Conservation (phyloP, 148 eudicot genomes). For the Tetragonia tetragonoides region DNA sequence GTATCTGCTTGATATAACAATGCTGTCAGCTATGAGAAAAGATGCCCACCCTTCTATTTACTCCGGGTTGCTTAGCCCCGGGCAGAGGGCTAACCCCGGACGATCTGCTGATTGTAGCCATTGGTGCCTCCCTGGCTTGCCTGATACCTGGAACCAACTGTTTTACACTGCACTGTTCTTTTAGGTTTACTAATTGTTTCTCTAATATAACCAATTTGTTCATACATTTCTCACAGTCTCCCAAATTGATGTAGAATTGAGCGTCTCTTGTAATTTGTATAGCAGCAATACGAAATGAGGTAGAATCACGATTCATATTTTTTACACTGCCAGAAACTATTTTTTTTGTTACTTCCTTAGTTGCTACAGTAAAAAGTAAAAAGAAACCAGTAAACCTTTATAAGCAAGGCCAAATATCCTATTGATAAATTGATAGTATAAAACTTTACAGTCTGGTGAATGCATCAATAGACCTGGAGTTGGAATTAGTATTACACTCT, state of each 20-base stretch:
- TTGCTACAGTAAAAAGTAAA: too few species aligned
- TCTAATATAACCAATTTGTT: neutral
- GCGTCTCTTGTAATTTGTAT: constrained; percentile 14
- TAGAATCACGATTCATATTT: neutral
- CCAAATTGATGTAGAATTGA: constrained; percentile 6
- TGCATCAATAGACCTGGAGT: neutral
- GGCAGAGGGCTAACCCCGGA: constrained; percentile 65
- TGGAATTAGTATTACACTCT: constrained; percentile 8
- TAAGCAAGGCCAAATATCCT: neutral
- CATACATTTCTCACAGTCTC: neutral
- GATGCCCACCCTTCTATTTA: constrained; percentile 94
- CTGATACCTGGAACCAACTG: constrained; percentile 97
- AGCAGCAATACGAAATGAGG: neutral
- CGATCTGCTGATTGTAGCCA: constrained; percentile 84
- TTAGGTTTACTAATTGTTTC: constrained; percentile 15
- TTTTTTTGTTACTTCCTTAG: neutral
- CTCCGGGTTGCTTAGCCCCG: constrained; percentile 67
- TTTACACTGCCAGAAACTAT: neutral
- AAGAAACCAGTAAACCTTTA: neutral
- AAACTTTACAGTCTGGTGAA: constrained; percentile 21
- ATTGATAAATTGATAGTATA: neutral
- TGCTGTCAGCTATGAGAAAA: constrained; percentile 77
- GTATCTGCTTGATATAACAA: constrained; percentile 71
- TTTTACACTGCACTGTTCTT: constrained; percentile 61
- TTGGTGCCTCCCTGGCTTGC: constrained; percentile 96